phyloP scores from a whole-genome alignment of 2,329 filamentous ascomycete genomes.

The Ramichloridium luteum region DNA sequence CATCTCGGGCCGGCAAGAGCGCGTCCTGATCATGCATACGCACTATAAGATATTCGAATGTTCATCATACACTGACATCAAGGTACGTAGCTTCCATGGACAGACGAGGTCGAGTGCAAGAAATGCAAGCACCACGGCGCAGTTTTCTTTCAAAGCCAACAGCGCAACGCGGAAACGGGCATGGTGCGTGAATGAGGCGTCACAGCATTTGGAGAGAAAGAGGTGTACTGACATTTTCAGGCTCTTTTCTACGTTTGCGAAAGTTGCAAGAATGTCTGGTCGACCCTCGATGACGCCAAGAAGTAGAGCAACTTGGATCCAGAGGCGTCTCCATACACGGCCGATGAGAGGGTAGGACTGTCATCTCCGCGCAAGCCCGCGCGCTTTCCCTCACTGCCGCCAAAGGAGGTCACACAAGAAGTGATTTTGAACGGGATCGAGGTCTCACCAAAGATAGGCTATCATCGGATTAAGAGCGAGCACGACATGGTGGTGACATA shows the following conservation, averaged over 20 bases:
- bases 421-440: constrained; percentile 2
- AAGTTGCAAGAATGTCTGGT: constrained; percentile 79
- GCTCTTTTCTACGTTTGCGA: constrained; percentile 63
- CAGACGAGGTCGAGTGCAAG: constrained; percentile 70
- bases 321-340: neutral
- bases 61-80: constrained; percentile 1
- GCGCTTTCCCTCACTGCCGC: neutral
- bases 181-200: constrained; percentile 56
- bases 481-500: neutral
- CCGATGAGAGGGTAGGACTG: neutral
- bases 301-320: constrained; percentile 12
- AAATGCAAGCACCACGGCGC: constrained; percentile 77
- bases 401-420: constrained; percentile 4
- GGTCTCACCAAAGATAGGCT: neutral
- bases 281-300: constrained; percentile 19
- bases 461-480: neutral
- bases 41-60: neutral
- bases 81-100: constrained; percentile 61
- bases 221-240: constrained; percentile 19
- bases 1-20: constrained; percentile 15
- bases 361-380: neutral
- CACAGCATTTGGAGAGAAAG: neutral
- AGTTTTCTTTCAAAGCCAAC: constrained; percentile 98
- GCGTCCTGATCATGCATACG: constrained; percentile 1
- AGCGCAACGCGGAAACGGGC: constrained; percentile 90